Conservation (phyloP, 2,329 filamentous ascomycete species). For the Trichoderma atrobrunneum region DNA sequence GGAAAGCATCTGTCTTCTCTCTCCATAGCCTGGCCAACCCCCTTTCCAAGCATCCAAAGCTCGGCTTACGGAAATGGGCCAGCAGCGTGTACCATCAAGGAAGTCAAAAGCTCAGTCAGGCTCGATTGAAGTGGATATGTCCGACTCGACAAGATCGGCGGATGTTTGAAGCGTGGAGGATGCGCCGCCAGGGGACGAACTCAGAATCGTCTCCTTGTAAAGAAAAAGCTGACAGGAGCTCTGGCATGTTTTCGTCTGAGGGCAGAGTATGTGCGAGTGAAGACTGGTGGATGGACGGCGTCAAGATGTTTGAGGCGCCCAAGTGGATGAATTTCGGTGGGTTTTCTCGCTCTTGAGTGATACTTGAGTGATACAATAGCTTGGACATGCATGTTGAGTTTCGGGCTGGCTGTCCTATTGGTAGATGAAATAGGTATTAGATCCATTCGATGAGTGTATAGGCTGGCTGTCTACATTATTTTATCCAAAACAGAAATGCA, state of each 20-base stretch:
- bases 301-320: slow-evolving; percentile 33
- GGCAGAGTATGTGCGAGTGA: slow-evolving; percentile 25
- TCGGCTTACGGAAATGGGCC: slow-evolving; percentile 33
- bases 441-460: slow-evolving; percentile 4
- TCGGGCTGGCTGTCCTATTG: neutral
- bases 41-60: slow-evolving; percentile 27
- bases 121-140: slow-evolving; percentile 29
- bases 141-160: slow-evolving; percentile 27
- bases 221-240: slow-evolving; percentile 27
- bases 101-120: slow-evolving; percentile 27
- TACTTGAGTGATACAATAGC: neutral
- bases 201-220: slow-evolving; percentile 22
- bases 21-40: slow-evolving; percentile 29
- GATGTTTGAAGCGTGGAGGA: slow-evolving; percentile 31
- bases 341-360: neutral
- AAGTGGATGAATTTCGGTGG: slow-evolving; percentile 31
- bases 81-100: slow-evolving; percentile 28
- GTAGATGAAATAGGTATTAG: neutral
- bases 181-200: neutral
- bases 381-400: neutral
- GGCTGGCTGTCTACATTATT: neutral
- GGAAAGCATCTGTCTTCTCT: slow-evolving; percentile 33
- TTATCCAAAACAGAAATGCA: neutral
- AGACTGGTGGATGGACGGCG: slow-evolving; percentile 38
- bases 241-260: slow-evolving; percentile 28